Base-by-base conservation (phyloP, 768 basidiomycete species). In the Kwoniella botswanensis region DNA sequence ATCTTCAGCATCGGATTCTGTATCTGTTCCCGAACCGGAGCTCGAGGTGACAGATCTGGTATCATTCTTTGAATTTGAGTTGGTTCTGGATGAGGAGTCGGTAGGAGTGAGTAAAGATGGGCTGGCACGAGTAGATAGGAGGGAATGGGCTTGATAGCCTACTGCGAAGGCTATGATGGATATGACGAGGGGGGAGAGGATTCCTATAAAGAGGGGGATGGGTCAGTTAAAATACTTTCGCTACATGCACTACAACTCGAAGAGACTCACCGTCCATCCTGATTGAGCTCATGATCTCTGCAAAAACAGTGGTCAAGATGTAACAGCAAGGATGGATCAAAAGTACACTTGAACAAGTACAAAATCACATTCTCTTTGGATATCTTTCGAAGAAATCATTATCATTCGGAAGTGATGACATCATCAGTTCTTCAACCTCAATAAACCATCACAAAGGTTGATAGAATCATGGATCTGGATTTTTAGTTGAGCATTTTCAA, bases 1-100 rank as follows among this genome's bases (percentile, higher is more conserved):
- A 70, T 82, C 81, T 26, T 85, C 84, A 15, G 74, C 76, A 57
- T 80, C 82, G 5, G 79, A 80, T 42, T 78, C 79, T 2, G 79
- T 68, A 52, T 80, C 74, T 43, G 74, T 70, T n/a, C 61, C 79
- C 4, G 64, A 74, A 2, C 62, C 73, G 1, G 63, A 67, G 7
- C 50, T 59, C 26, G 54, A 54, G 35, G 35, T 10, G 68, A 63
- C 12, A 29, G 66, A 43, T 60, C 63, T 55, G 17, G 64, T 12
- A 13, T 50, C 41, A 4, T 43, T 26, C 26, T 56, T 43, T 46
- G 44, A 22, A 35, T 54, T 61, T 26, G 67, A 63, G 2, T 44
- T 58, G 54, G 69, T 21, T 65, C 72, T 64, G 22, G 29, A 18
- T n/a, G 56, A 21, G 10, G 60, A 60, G 18, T 72, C 69, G 61